phyloP scores from a whole-genome alignment of 129 eudicot species.

The Tagetes erecta region DNA sequence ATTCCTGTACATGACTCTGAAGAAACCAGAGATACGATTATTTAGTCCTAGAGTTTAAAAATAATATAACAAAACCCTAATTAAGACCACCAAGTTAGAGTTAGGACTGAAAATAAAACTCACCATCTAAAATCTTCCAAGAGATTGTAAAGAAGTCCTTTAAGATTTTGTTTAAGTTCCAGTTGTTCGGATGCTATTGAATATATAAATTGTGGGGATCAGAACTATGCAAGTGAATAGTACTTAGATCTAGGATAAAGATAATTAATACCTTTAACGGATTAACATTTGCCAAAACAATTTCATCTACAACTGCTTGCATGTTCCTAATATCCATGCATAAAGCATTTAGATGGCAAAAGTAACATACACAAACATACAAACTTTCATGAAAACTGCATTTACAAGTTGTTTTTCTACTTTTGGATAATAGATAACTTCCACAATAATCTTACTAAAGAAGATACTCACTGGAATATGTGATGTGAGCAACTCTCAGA shows the following conservation, averaged over 20 bases:
- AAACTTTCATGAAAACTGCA: neutral
- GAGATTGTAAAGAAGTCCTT: conserved; percentile 61
- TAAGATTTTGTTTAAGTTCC: conserved; percentile 70
- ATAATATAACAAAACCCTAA: neutral
- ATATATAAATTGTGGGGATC: neutral
- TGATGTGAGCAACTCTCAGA: conserved; percentile 87
- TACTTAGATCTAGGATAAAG: conserved; percentile 19
- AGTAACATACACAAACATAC: conserved; percentile 4
- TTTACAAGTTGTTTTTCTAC: conserved; percentile 10
- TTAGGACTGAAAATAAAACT: conserved; percentile 9
- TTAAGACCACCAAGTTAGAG: neutral
- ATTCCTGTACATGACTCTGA: conserved; percentile 64
- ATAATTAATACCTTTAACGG: conserved; percentile 61
- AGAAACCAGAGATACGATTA: conserved; percentile 20
- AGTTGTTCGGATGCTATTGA: conserved; percentile 73
- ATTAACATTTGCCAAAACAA: conserved; percentile 65
- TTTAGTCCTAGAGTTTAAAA: neutral
- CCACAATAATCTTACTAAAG: conserved; percentile 15
- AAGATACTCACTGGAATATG: conserved; percentile 69
- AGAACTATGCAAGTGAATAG: conserved; percentile 4
- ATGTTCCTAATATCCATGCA: conserved; percentile 65
- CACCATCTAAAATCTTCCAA: conserved; percentile 65
- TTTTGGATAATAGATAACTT: neutral
- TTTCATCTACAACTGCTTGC: conserved; percentile 97
- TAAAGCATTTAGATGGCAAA: conserved; percentile 1